Evolutionary conservation across 129 eudicot species (phyloP).

Genomic region (Escallonia rubra): DNA sequence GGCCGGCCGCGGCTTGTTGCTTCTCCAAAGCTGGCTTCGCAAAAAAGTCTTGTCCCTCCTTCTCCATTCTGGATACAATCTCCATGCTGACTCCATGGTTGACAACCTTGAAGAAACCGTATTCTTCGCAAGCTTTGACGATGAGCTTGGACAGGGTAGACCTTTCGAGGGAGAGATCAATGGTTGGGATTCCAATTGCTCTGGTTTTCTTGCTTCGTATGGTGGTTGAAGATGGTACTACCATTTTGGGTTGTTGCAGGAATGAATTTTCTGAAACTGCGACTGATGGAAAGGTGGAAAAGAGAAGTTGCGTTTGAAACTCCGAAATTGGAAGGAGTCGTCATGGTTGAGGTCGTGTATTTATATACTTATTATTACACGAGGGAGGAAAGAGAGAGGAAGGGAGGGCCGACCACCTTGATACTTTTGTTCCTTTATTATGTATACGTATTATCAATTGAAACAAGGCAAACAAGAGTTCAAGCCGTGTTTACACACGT

Average conservation of each 20-base stretch:
- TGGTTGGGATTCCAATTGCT: slow-evolving; percentile 59
- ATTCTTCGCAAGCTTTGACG: slow-evolving; percentile 66
- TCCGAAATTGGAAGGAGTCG: too few relatives aligned
- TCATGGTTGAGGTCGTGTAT: background rate
- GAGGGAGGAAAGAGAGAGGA: background rate
- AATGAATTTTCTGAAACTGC: too few relatives aligned
- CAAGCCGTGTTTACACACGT: too few relatives aligned
- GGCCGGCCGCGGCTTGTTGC: slow-evolving; percentile 35
- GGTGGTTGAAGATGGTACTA: slow-evolving; percentile 41
- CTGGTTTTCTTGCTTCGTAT: slow-evolving; percentile 48
- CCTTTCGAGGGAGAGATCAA: slow-evolving; percentile 55
- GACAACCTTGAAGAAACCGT: slow-evolving; percentile 67
- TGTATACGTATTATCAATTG: too few relatives aligned
- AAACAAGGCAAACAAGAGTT: too few relatives aligned
- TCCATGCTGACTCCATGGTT: slow-evolving; percentile 65
- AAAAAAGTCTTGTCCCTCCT: slow-evolving; percentile 46
- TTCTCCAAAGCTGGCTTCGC: slow-evolving; percentile 40
- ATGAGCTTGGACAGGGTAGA: slow-evolving; percentile 30
- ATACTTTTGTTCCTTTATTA: too few relatives aligned
- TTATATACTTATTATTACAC: background rate
- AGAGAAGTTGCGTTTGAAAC: too few relatives aligned
- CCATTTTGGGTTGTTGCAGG: slow-evolving; percentile 15
- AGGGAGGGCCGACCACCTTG: too few relatives aligned
- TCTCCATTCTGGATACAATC: slow-evolving; percentile 52
- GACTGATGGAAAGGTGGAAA: background rate